Base-by-base conservation (phyloP, 345 rosid species). In the Rhodomyrtus tomentosa region DNA sequence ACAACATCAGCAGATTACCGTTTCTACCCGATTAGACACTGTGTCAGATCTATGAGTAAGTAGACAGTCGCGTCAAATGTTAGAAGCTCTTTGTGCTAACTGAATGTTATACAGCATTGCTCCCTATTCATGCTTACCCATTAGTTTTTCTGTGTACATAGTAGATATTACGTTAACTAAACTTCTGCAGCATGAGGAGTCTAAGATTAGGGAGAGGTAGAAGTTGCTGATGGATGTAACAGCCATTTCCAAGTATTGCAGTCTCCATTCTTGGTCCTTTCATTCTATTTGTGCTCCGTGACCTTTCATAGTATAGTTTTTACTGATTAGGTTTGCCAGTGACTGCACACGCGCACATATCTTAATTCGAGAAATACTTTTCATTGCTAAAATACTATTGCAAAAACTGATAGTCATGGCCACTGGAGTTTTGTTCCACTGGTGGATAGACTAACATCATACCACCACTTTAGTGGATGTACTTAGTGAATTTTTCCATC, bases 1-100 rank as follows among this genome's bases (percentile, higher is more conserved):
- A 54, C 83, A 82, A 73, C 49, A 76, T 87, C 72, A 91, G 90
- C 82, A 91, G 89, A 89, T 90, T 94, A 85, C 96, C 95, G 58
- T 82, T 92, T 56, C 89, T 94, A 79, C 92, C 95, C 32, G 93
- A 92, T 62, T 89, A 90, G 86, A 84, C 68, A 45, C 24, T 2
- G 20, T 15, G 29, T 36, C 49, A 24, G 29, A 29, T 24, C 49
- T 53, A 24, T 45, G 4, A 72, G 68, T 55, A 50, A 84, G 82
- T 21, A 84, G 36, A 27, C 62, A 36, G 10, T 51, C 18, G 74
- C 24, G 7, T 68, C 79, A 68, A 36, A 68, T 68, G 79, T 20
- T 68, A 36, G 25, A 68, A 32, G 79, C 79, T 36, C 22, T 18
- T 36, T 68, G 45, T 68, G 79, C 79, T 36, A 18, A 36, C 79